Evolutionary conservation across 2,329 filamentous ascomycete genomes (phyloP), one percentile per base, ranked within the genome.

Genomic region (Pyrenophora tritici-repentis): DNA sequence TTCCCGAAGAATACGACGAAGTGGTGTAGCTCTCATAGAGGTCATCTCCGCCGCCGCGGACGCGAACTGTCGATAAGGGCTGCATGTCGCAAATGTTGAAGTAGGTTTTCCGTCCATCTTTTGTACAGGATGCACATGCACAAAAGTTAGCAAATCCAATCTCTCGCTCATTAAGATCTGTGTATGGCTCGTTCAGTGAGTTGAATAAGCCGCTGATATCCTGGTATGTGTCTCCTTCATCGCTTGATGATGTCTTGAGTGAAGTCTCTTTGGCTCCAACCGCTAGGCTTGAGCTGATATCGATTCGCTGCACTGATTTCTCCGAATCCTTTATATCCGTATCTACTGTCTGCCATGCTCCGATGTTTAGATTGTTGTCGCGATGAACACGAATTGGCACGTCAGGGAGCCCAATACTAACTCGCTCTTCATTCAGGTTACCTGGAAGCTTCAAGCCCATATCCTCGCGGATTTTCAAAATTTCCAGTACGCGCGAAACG

Each of bases 361-460:
- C 10, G 24, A 43, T 38, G 17, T 33, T 38, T 9, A 40, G 37
- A 31, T 31, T 13, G 6, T 46, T 31, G 18, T 49, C 14, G 7
- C 38, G 7, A 8, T 26, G 13, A 34, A 7, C 22, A 7, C 14
- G 9, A 12, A n/a, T 8, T 0, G 13, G 10, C 16, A 34, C 29
- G 13, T 47, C 31, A 1, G 57, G 57, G 6, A 55, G 42, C 8
- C 45, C 38, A 17, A 62, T 53, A 3, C 56, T 22, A 4, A 62
- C 42, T 10, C 18, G 33, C 13, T 47, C 31, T 6, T 53, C 55
- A 24, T 34, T 14, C 9, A 41, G n/a, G 2, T 32, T 44, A 13
- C 59, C 53, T 2, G 58, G 60, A 12, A 59, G 37, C 18, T 33
- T 12, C 4, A 62, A 42, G 2, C 55, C 55, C 32, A 53, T 47